phyloP scores from a whole-genome alignment of 2,329 filamentous ascomycete species.

The Diaporthe ampelina region DNA sequence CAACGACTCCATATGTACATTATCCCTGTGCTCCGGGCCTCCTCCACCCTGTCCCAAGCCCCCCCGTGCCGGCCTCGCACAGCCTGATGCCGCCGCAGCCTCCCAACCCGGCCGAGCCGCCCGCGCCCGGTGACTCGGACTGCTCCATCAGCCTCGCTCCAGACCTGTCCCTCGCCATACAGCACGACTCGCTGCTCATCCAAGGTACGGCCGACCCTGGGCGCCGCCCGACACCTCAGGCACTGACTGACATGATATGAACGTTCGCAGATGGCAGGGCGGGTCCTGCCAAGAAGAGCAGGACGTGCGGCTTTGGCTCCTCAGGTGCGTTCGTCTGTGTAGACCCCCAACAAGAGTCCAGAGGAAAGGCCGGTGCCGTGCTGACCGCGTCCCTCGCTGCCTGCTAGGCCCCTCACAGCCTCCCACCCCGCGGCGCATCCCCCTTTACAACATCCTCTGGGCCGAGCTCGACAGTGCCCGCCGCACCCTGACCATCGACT shows the following conservation, averaged over 20 bases:
- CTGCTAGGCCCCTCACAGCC: conserved; percentile 25
- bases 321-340: conserved; percentile 32
- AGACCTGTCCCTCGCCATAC: conserved; percentile 51
- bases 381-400: background rate
- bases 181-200: conserved; percentile 50
- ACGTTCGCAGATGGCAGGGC: conserved; percentile 20
- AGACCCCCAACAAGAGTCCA: background rate
- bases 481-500: conserved; percentile 78
- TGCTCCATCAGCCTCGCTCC: conserved; percentile 46
- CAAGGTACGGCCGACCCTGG: conserved; percentile 48
- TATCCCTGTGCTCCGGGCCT: background rate
- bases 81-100: conserved; percentile 28
- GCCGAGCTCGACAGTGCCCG: conserved; percentile 68
- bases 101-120: background rate
- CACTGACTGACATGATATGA: conserved; percentile 34
- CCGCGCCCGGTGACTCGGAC: background rate
- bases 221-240: background rate
- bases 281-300: conserved; percentile 36
- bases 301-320: conserved; percentile 43
- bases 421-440: conserved; percentile 62
- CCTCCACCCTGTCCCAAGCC: background rate
- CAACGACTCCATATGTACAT: background rate
- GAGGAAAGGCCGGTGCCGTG: background rate
- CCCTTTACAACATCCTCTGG: conserved; percentile 89
- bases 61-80: background rate